Conservation (phyloP, 441 rosid genomes). For the Manihot esculenta region DNA sequence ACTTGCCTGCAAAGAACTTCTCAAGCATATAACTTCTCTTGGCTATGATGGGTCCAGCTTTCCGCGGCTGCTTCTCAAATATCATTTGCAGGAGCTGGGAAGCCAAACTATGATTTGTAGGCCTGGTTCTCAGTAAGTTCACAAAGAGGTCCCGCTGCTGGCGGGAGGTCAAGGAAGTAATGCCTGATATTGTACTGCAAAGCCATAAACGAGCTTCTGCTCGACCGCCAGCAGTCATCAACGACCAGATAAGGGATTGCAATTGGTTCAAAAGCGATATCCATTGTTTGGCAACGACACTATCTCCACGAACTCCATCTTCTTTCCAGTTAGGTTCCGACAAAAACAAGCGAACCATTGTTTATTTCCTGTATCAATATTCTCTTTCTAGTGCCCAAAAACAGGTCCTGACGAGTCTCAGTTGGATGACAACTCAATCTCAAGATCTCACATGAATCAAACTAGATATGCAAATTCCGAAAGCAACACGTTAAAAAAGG, state of each 20-base stretch:
- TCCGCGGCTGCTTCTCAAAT: slow-evolving; percentile 51
- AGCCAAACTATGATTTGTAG: slow-evolving; percentile 41
- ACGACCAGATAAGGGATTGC: slow-evolving; percentile 54
- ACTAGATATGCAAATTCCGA: too few species aligned
- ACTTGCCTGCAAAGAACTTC: slow-evolving; percentile 70
- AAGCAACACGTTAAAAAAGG: too few species aligned
- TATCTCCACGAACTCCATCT: slow-evolving; percentile 18
- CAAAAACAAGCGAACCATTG: slow-evolving; percentile 56
- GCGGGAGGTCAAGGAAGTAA: slow-evolving; percentile 38
- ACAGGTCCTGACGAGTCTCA: neutral
- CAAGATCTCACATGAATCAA: too few species aligned
- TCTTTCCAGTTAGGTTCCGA: slow-evolving; percentile 41
- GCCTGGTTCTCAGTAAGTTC: slow-evolving; percentile 50
- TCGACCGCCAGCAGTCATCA: slow-evolving; percentile 46
- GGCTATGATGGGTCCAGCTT: slow-evolving; percentile 56
- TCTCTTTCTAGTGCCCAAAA: neutral
- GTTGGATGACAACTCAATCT: too few species aligned
- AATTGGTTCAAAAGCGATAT: slow-evolving; percentile 48
- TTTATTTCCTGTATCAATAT: neutral
- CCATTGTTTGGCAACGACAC: slow-evolving; percentile 32
- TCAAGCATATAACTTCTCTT: slow-evolving; percentile 63
- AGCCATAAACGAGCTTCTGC: slow-evolving; percentile 91
- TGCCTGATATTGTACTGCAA: slow-evolving; percentile 48
- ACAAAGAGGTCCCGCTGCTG: slow-evolving; percentile 53
- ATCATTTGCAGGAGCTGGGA: slow-evolving; percentile 64